Base-by-base conservation (phyloP, 108 stramenopile species). In the Cyclotella cryptica region DNA sequence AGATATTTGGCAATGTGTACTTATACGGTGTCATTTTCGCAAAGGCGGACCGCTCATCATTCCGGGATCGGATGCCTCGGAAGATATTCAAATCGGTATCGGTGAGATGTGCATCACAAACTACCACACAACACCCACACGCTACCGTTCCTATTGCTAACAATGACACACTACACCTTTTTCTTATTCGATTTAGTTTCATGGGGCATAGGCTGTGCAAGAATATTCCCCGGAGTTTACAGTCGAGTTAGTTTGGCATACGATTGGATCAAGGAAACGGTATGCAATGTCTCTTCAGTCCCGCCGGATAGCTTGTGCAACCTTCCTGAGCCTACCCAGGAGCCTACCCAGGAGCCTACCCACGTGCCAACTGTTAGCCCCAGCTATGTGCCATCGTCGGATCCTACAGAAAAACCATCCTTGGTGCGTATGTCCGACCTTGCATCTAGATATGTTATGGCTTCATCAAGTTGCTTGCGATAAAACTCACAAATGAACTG, bases 161-260 rank as follows among this genome's bases (percentile, higher is more conserved):
- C 35, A 35, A 5, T 35, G 4, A 2, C 35, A 35, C 35, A 35
- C 35, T 5, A 2, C 35, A 35, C 35, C 35, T 35, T 35, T 35
- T 2, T 6, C 2, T 5, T 35, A 35, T 35, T 35, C 6, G 4
- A 35, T 35, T 35, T 35, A 21, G 47, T 58, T 72, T 74, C 72
- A 0, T 74, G 46, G 46, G 87, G 87, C 78, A 61, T 72, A 24
- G 79, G 79, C 17, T 86, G 84, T 62, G 83, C 78, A 1, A 77
- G 72, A 29, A 62, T 40, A 10, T 74, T 81, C 29, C 85, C 89
- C 0, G 89, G 87, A 24, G 80, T 90, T 39, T 90, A 90, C 65
- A 69, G 73, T 51, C 85, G 89, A 30, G 45, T 85, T 10, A 75
- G 77, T 42, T 46, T 73, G 39, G 67, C 68, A 15, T 44, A 26